Conservation (phyloP, 192 early-diverging fungal species). For the Mortierella hygrophila region DNA sequence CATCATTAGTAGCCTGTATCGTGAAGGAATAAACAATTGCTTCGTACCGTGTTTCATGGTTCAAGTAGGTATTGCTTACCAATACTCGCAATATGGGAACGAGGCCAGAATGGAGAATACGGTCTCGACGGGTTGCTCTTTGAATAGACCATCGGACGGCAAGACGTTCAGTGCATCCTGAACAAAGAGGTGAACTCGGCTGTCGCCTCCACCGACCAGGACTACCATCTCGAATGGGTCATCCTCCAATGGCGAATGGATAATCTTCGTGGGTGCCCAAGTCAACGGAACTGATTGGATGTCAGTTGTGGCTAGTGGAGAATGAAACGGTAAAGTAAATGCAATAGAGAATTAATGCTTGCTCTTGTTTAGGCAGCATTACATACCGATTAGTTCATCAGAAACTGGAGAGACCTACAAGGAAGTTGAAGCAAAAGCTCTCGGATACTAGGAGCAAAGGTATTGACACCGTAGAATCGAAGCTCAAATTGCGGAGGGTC, state of each 20-base stretch:
- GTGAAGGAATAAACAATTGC: not conserved
- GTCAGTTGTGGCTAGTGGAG: constrained; percentile 27
- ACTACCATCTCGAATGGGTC: constrained; percentile 53
- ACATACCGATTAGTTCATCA: not conserved
- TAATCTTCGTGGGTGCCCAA: constrained; percentile 54
- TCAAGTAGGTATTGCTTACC: constrained; percentile 17
- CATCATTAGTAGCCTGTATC: not conserved
- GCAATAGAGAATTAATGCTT: not conserved
- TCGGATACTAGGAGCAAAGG: constrained; percentile 34
- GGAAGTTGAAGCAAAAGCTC: constrained; percentile 36
- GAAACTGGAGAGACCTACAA: not conserved
- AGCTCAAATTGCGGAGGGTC: constrained; percentile 42
- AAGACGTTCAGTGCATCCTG: constrained; percentile 9
- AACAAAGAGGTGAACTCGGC: constrained; percentile 46
- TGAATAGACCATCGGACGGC: not conserved
- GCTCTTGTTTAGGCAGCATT: no score
- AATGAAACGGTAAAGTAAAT: not conserved
- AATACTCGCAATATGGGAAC: constrained; percentile 50
- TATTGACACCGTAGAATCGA: constrained; percentile 40
- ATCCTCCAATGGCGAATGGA: constrained; percentile 34
- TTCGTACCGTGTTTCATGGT: not conserved
- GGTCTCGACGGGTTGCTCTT: constrained; percentile 21
- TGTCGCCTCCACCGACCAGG: constrained; percentile 47
- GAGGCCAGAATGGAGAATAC: constrained; percentile 32
- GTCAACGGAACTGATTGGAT: constrained; percentile 33